A percentile compares a stretch with the other conserved stretches of the same genome.
phyloP scores from a whole-genome alignment of 2,329 filamentous ascomycete species.

The Penicillium polonicum region DNA sequence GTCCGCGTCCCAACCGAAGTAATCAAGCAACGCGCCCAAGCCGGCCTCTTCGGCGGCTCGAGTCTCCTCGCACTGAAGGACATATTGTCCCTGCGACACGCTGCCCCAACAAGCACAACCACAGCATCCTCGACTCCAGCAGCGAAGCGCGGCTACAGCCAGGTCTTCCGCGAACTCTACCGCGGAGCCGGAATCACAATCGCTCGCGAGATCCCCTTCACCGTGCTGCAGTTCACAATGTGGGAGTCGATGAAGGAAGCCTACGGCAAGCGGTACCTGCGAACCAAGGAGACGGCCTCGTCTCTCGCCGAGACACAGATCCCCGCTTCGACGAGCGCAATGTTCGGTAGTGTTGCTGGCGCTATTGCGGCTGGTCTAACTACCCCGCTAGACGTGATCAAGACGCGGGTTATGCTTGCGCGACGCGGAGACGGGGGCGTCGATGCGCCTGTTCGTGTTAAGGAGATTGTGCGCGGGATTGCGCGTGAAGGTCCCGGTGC shows the following conservation, averaged over 20 bases:
- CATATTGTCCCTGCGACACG: constrained; percentile 59
- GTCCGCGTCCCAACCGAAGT: constrained; percentile 94
- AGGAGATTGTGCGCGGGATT: constrained; percentile 62
- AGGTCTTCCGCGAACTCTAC: constrained; percentile 82
- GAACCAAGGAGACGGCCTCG: constrained; percentile 35
- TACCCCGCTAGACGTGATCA: constrained; percentile 92
- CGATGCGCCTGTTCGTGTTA: constrained; percentile 34
- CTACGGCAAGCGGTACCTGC: constrained; percentile 45
- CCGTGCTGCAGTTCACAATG: constrained; percentile 92
- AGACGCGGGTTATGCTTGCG: constrained; percentile 93
- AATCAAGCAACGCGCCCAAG: constrained; percentile 94
- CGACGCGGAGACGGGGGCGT: constrained; percentile 60
- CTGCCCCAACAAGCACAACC: constrained; percentile 10
- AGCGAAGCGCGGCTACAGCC: constrained; percentile 41
- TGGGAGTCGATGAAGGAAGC: constrained; percentile 85
- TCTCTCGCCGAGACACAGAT: constrained; percentile 47
- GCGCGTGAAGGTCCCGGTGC: constrained; percentile 50
- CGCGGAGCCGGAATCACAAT: constrained; percentile 90
- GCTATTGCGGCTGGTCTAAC: constrained; percentile 84
- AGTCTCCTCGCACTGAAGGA: constrained; percentile 65
- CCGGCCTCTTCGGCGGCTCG: constrained; percentile 72
- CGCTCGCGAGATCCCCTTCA: constrained; percentile 94
- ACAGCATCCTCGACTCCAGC: constrained; percentile 18
- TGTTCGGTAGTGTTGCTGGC: constrained; percentile 81
- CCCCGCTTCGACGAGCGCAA: constrained; percentile 72